Percentiles rank a stretch among this genome's conserved stretches.
Conservation (phyloP, 768 basidiomycete species). For the Amanita fuliginea region DNA sequence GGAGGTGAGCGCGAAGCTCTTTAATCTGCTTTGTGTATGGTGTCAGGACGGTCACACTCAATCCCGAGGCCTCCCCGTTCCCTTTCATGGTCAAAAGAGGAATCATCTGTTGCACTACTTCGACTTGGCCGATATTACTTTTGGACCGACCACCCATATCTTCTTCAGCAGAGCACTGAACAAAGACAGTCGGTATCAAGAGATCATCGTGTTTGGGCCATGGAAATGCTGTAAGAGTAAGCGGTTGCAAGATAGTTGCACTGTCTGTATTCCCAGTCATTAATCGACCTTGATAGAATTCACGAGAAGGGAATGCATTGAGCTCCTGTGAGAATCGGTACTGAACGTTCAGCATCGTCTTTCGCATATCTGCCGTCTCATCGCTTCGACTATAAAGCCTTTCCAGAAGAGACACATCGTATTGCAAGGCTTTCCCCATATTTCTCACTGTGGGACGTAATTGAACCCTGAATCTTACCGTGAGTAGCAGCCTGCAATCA, state of each 20-base stretch:
- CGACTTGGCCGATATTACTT: slow-evolving; percentile 48
- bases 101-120: slow-evolving; percentile 36
- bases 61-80: slow-evolving; percentile 8
- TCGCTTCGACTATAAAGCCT: slow-evolving; percentile 35
- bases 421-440: slow-evolving; percentile 44
- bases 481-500: not conserved
- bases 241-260: slow-evolving; percentile 23
- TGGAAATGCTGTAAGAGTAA: slow-evolving; percentile 35
- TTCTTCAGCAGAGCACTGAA: slow-evolving; percentile 48
- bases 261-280: slow-evolving; percentile 30
- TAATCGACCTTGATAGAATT: slow-evolving; percentile 51
- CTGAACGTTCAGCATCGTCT: slow-evolving; percentile 61
- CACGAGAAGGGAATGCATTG: slow-evolving; percentile 48
- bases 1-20: slow-evolving; percentile 29
- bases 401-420: slow-evolving; percentile 52
- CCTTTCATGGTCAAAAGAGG: slow-evolving; percentile 24
- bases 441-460: slow-evolving; percentile 52
- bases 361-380: slow-evolving; percentile 24
- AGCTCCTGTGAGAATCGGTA: slow-evolving; percentile 53
- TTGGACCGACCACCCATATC: slow-evolving; percentile 48
- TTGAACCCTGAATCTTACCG: slow-evolving; percentile 38
- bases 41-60: slow-evolving; percentile 40
- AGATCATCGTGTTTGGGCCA: slow-evolving; percentile 35
- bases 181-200: slow-evolving; percentile 42
- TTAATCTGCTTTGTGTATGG: slow-evolving; percentile 51